Base-by-base conservation (phyloP, 805 yeast genomes). In the Nakazawaea holstii region DNA sequence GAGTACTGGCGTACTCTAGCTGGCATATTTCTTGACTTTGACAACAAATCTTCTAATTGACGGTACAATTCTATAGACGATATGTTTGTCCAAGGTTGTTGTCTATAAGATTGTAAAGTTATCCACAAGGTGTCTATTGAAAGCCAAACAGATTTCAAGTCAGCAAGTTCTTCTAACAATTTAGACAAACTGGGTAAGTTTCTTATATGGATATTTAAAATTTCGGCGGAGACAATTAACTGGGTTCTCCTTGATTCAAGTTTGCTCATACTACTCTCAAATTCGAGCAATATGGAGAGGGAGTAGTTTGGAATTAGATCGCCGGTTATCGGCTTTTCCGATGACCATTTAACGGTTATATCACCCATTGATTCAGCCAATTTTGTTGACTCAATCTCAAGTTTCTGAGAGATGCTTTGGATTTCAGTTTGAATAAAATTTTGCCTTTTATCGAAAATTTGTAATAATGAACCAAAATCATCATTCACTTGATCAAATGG, bases 141-240 rank as follows among this genome's bases (percentile, higher is more conserved):
- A 1, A 69, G 55, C 95, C 95, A 87, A 1, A 84, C 88, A 1
- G 73, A 56, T 49, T 69, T 74, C 33, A 83, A 69, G 41, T 83
- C 86, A 0, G 53, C 48, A 1, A 86, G 62, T 52, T 87, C 94
- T 3, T 69, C 73, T 0, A 59, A 20, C 6, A 32, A 11, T 2
- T 37, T 29, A 9, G 31, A 48, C 0, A 61, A 44, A 10, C 41
- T 29, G 2, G 24, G 37, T 17, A 29, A 6, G 14, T 20, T 27
- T 0, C 52, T 52, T 1, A 73, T 46, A 0, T 71, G 66, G 1
- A 70, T 53, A 20, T 60, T 65, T 27, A 72, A 62, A 14, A 65
- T 53, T 8, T 35, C 48, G 4, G 63, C 68, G 1, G 80, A 76
- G 13, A 58, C 51, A 1, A 53, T 31, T 2, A 74, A 40, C 8